Conservation (phyloP, 192 early-diverging fungal species). For the Cladochytrium replicatum region DNA sequence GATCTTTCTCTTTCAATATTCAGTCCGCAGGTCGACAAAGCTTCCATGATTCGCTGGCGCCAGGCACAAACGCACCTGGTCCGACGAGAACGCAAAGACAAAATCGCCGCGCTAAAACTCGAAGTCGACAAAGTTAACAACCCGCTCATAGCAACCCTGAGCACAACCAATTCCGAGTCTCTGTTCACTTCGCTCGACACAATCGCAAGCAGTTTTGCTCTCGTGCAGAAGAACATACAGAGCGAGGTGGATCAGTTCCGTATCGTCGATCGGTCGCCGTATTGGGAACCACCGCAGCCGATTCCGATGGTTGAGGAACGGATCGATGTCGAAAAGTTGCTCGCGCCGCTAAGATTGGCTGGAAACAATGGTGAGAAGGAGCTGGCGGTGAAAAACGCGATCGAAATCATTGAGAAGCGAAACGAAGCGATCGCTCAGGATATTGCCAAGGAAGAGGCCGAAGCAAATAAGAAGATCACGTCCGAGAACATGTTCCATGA, state of each 20-base stretch:
- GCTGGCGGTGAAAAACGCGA: neutral
- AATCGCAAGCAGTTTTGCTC: no score
- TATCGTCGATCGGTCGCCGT: no score
- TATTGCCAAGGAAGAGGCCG: constrained; percentile 29
- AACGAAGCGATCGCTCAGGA: constrained; percentile 20
- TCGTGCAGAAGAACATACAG: no score
- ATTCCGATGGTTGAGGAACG: constrained; percentile 21
- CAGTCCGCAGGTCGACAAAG: constrained; percentile 86
- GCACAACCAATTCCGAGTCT: no score
- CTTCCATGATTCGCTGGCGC: constrained; percentile 76
- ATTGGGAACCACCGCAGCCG: constrained; percentile 22
- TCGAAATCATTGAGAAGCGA: constrained; percentile 10
- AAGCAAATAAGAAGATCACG: constrained; percentile 32
- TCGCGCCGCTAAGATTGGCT: neutral
- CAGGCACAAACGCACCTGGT: constrained; percentile 81
- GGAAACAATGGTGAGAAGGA: neutral
- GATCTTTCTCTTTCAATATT: neutral
- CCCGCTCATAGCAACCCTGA: constrained; percentile 14
- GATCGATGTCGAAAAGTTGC: neutral
- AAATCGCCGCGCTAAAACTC: constrained; percentile 32
- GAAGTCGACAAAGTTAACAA: constrained; percentile 21
- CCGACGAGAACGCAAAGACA: constrained; percentile 65
- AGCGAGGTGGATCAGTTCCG: no score
- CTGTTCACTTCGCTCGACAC: no score
- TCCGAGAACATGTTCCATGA: constrained; percentile 34